Evolutionary conservation across 2,329 filamentous ascomycete genomes (phyloP).

Genomic region (Fusarium globosum): DNA sequence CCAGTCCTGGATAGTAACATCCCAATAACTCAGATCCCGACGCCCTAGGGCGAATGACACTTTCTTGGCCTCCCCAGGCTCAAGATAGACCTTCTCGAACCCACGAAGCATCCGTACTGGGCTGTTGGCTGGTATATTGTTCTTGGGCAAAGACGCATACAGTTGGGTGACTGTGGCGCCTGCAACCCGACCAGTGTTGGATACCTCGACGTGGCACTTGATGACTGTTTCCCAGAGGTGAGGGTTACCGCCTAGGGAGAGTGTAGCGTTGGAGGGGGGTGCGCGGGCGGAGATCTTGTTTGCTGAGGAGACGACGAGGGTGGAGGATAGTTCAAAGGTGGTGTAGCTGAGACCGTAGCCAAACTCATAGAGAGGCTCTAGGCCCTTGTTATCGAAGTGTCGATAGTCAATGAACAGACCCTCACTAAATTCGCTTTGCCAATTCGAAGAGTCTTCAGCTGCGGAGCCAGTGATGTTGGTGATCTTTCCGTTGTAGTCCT

Average conservation of each 20-base stretch:
- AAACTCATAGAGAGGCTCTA: constrained; percentile 75
- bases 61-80: constrained; percentile 52
- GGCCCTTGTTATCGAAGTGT: constrained; percentile 75
- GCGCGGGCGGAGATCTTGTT: neutral
- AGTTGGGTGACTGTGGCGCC: constrained; percentile 66
- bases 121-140: constrained; percentile 53
- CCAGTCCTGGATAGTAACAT: constrained; percentile 56
- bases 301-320: neutral
- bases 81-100: constrained; percentile 62
- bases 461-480: neutral
- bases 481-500: neutral
- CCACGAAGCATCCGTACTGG: constrained; percentile 61
- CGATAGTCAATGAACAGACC: constrained; percentile 66
- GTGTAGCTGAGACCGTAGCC: constrained; percentile 83
- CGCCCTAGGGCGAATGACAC: constrained; percentile 59
- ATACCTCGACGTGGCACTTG: neutral
- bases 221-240: neutral
- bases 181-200: constrained; percentile 51
- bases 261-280: neutral
- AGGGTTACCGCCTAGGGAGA: neutral
- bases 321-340: constrained; percentile 57
- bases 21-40: constrained; percentile 62
- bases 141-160: constrained; percentile 58
- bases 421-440: neutral
- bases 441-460: neutral